Base-by-base conservation (phyloP, 179 eudicot species). In the Silene noctiflora region DNA sequence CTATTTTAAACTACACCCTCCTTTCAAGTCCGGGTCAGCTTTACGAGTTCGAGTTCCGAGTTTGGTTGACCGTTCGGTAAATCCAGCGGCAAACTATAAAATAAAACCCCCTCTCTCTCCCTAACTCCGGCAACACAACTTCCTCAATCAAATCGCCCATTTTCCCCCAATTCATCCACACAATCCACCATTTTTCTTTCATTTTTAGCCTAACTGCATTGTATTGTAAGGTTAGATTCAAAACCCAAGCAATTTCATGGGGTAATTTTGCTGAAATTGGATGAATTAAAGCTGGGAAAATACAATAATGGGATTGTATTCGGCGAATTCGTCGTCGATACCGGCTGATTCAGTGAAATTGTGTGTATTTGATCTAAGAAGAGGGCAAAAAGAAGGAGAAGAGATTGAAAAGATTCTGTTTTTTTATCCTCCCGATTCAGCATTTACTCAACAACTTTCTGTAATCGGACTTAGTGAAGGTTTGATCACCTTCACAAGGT, bases 381-480 rank as follows among this genome's bases (percentile, higher is more conserved):
- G 98, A 78, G 98, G 98, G 12, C 96, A 92, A 65, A 82, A 83
- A 73, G 98, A 94, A 85, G 98, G 98, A 46, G 84, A 92, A 71
- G 98, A 94, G 77, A 81, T 89, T 68, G 98, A 94, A 55, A 94
- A 94, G 78, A 89, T 94, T 70, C 83, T 94, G 70, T 92, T 83
- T 77, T 94, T 94, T 82, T 88, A 78, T 78, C 98, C 98, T 53
- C 82, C 96, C 82, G 92, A 92, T 76, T 63, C 90, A 60, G 89
- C 91, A 33, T 83, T 92, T 42, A 73, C 96, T 13, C 79, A 84
- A 0, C 97, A 94, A 78, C 92, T 92, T 64, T 92, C 97, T 24
- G 98, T 94, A 2, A 86, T 92, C 70, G 98, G 98, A 59, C 96
- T 94, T 63, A 92, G 97, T 73, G 98, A 94, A 85, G 98, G 97